Base-by-base conservation (phyloP, 2,329 filamentous ascomycete species). In the Keithomyces neogunnii region DNA sequence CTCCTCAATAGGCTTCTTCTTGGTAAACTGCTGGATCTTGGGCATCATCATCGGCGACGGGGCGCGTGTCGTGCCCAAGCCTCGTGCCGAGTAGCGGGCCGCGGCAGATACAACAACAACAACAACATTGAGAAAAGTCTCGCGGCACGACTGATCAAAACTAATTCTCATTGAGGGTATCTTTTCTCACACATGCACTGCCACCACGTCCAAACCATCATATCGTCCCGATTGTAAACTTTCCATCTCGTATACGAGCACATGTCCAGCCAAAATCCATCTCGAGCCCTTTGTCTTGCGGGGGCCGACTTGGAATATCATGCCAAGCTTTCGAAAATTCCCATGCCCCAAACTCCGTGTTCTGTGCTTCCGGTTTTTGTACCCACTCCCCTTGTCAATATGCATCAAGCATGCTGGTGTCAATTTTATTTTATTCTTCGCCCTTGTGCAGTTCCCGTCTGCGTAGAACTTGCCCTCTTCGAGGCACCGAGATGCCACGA, bases 1-100 rank as follows among this genome's bases (percentile, higher is more conserved):
- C 0, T 77, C 89, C 0, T 86, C 88, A 0, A 66, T 95, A 11
- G 70, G 71, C 0, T 97, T 99, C 71, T 97, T 96, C 64, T 66
- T 82, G 1, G 80, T 90, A 13, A 97, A 99, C 65, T 85, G 84
- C 59, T 95, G 89, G 83, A 88, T 97, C 50, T 65, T 99, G 39
- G 88, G 88, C 0, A 73, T 95, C 45, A 83, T 97, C 43, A 78
- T 96, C 5, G 65, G 66, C 2, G 93, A 97, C 66, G 75, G 74
- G 3, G 67, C 56, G 8, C 33, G 48, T 4, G 32, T 38, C 9
- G 44, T 50, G 3, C 48, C 54, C 32, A 64, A 64, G 43, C 45
- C 49, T 10, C 62, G 62, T 48, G 32, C 56, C 32, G 57, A 61
- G 48, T 62, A 60, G 52, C n/a, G 4, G 10, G 31, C 29, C 44